Evolutionary conservation across 192 early-diverging fungal species (phyloP).

Genomic region (Haplosporangium gracile): DNA sequence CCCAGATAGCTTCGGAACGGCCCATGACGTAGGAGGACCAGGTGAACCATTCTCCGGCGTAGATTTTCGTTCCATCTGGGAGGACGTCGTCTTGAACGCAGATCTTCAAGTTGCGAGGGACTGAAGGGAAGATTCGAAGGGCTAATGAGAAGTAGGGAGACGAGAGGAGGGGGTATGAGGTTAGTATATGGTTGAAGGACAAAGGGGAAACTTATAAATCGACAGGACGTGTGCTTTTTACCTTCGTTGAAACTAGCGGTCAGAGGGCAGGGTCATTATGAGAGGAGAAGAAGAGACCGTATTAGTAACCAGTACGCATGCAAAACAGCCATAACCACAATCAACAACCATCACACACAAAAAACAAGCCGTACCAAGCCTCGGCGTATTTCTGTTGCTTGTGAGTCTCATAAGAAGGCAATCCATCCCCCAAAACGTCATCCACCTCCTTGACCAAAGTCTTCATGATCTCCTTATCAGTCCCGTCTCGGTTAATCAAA

Average conservation of each 20-base stretch:
- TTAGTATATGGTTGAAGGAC: background rate
- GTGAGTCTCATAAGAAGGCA: conserved; percentile 36
- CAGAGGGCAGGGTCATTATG: background rate
- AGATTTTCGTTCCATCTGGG: conserved; percentile 72
- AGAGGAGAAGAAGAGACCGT: background rate
- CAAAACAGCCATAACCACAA: background rate
- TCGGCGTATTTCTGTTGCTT: conserved; percentile 39
- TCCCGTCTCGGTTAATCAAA: conserved; percentile 35
- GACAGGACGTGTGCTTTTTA: background rate
- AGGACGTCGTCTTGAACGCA: conserved; percentile 69
- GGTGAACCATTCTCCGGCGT: conserved; percentile 62
- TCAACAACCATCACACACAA: background rate
- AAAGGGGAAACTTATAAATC: background rate
- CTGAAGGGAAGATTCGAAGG: conserved; percentile 73
- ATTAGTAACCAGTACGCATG: background rate
- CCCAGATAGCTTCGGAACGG: conserved; percentile 70
- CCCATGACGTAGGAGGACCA: conserved; percentile 71
- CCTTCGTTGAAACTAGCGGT: conserved; percentile 26
- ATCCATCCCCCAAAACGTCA: conserved; percentile 8
- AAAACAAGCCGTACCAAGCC: conserved; percentile 31
- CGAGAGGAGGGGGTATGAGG: background rate
- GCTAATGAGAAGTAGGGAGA: background rate
- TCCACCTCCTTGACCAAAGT: conserved; percentile 52
- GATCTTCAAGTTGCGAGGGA: conserved; percentile 69
- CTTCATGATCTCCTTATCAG: conserved; percentile 37